Conservation (phyloP, 1,284 basidiomycete genomes). For the Pseudozyma pruni region DNA sequence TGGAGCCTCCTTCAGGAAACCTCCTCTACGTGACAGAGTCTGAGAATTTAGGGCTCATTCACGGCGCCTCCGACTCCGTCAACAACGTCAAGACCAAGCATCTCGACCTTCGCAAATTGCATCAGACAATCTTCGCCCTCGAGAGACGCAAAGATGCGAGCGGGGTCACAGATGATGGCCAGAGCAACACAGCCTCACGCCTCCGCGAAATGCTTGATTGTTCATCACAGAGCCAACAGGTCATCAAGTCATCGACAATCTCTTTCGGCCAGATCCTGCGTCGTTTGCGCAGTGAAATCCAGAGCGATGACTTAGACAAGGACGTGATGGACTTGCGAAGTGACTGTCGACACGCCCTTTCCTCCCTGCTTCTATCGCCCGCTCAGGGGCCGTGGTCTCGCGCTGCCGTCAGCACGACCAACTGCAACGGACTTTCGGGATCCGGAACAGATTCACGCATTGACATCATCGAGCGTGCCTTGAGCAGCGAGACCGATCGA, state of each 20-base stretch:
- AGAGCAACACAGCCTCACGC: not conserved
- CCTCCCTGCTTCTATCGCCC: slow-evolving; percentile 12
- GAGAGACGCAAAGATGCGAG: not conserved
- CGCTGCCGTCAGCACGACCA: not conserved
- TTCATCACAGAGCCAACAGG: too few relatives aligned
- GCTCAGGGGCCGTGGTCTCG: slow-evolving; percentile 17
- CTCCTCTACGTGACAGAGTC: slow-evolving; percentile 6
- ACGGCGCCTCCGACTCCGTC: not conserved
- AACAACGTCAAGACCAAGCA: slow-evolving; percentile 18
- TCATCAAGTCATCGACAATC: not conserved
- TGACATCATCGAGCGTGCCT: slow-evolving; percentile 15
- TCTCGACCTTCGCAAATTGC: slow-evolving; percentile 7
- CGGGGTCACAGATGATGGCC: too few relatives aligned
- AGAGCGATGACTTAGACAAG: not conserved
- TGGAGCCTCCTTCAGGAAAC: slow-evolving; percentile 5
- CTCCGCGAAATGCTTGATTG: not conserved
- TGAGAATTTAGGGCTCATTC: not conserved
- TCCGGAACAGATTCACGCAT: not conserved
- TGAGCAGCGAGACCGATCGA: not conserved
- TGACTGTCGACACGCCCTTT: slow-evolving; percentile 14
- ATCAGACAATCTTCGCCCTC: slow-evolving; percentile 8
- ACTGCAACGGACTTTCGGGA: not conserved
- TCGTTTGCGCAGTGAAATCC: not conserved
- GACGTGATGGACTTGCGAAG: slow-evolving; percentile 14
- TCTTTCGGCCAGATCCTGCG: slow-evolving; percentile 15